A percentile compares a stretch with the other conserved stretches of the same genome.
Evolutionary conservation across 768 basidiomycete species (phyloP).

Genomic region (Sarcodon sp.): DNA sequence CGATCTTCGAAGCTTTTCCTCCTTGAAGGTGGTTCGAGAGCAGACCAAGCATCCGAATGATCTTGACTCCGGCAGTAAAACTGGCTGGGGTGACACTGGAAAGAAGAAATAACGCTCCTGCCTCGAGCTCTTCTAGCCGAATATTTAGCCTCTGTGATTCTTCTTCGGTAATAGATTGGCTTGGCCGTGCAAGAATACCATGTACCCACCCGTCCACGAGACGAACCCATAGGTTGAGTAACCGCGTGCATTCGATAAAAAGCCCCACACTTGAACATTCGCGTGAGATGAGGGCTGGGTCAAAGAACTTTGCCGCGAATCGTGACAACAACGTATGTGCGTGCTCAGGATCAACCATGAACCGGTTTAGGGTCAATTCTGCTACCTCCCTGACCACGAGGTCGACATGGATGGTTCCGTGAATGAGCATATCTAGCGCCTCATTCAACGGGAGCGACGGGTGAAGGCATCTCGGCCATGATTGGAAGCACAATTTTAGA

Average conservation of each 20-base stretch:
- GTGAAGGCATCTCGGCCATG: constrained; percentile 76
- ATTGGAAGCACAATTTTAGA: constrained; percentile 65
- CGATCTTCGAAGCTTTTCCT: constrained; percentile 25
- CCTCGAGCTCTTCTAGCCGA: constrained; percentile 51
- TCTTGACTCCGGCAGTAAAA: constrained; percentile 47
- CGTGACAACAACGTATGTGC: constrained; percentile 46
- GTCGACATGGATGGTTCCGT: constrained; percentile 79
- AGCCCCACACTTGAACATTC: constrained; percentile 54
- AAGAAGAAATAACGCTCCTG: constrained; percentile 65
- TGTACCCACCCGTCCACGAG: constrained; percentile 61
- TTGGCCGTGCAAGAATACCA: constrained; percentile 27
- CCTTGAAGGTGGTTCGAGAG: constrained; percentile 29
- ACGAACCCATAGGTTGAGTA: constrained; percentile 63
- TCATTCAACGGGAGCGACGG: constrained; percentile 38
- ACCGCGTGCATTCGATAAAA: constrained; percentile 49
- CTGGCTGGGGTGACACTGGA: constrained; percentile 39
- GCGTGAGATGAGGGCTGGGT: constrained; percentile 44
- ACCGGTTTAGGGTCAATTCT: constrained; percentile 51
- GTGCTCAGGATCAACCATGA: constrained; percentile 48
- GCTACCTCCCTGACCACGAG: constrained; percentile 62
- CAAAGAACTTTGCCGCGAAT: constrained; percentile 66
- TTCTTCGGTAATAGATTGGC: constrained; percentile 23
- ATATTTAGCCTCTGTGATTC: constrained; percentile 28
- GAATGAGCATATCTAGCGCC: constrained; percentile 66
- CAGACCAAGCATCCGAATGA: constrained; percentile 43